Evolutionary conservation across 106 monocot genomes (phyloP).

Genomic region (Apostasia ramifera): DNA sequence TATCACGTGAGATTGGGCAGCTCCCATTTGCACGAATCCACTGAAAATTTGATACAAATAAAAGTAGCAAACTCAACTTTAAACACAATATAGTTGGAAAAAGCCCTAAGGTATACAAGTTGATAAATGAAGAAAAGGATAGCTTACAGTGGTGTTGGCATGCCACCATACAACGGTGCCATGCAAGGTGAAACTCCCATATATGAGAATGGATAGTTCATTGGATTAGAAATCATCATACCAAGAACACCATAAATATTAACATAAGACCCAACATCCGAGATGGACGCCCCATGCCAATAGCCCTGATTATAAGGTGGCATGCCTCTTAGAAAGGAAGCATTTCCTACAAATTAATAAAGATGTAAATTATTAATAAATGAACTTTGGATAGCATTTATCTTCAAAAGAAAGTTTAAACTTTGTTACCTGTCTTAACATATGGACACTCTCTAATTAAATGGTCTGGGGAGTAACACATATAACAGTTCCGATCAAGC

Average conservation of each 20-base stretch:
- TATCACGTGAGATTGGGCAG: neutral
- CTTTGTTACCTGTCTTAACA: neutral
- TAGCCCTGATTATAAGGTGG: neutral
- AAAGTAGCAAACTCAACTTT: neutral
- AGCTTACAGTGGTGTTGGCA: conserved; percentile 2
- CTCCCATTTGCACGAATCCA: conserved; percentile 5
- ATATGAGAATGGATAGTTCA: neutral
- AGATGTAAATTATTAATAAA: neutral
- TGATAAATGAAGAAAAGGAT: neutral
- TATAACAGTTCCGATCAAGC: conserved; percentile 7
- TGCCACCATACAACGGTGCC: neutral
- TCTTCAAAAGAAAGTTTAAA: neutral
- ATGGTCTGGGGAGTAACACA: conserved; percentile 4
- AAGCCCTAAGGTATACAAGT: neutral
- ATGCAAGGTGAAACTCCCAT: conserved; percentile 1
- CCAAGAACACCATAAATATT: conserved; percentile 2
- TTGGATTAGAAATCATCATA: conserved; percentile 4
- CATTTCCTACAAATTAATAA: conserved; percentile 7
- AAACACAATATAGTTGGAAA: neutral
- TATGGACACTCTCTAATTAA: conserved; percentile 8
- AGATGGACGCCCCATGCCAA: conserved; percentile 4
- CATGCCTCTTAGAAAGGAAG: neutral
- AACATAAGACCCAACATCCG: conserved; percentile 2
- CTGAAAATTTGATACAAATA: neutral
- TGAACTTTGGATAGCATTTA: neutral